These are phyloP conservation scores for Amanita pallidorosea DNA, from an alignment of 768 basidiomycete species.

Conservation along the genomic window DNA sequence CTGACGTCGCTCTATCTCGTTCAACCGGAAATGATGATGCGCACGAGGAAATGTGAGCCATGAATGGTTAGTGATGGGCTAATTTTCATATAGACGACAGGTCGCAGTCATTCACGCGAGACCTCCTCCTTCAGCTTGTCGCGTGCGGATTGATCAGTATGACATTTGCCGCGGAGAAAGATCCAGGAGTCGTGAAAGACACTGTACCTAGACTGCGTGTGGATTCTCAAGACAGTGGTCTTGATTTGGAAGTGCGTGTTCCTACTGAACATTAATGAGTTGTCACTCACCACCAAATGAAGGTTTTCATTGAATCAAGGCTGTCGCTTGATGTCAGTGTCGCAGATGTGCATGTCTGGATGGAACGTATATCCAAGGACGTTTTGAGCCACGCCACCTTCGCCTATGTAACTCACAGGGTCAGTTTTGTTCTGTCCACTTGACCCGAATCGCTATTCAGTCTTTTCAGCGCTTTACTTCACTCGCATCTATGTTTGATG, in stretches of 20 bases:
- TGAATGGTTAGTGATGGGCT: background rate
- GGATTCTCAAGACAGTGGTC: slow-evolving; percentile 53
- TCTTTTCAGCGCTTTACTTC: slow-evolving; percentile 44
- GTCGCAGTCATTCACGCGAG: slow-evolving; percentile 27
- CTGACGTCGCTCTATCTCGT: slow-evolving; percentile 5
- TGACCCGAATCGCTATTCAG: background rate
- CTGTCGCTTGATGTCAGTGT: slow-evolving; percentile 37
- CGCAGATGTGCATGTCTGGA: slow-evolving; percentile 26
- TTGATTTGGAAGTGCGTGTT: slow-evolving; percentile 43
- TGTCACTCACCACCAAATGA: slow-evolving; percentile 1
- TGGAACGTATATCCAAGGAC: slow-evolving; percentile 44
- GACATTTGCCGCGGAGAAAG: slow-evolving; percentile 37
- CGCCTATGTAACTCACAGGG: slow-evolving; percentile 45
- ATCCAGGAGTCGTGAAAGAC: slow-evolving; percentile 41
- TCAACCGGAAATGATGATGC: background rate
- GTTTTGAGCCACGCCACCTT: slow-evolving; percentile 47
- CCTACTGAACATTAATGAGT: background rate
- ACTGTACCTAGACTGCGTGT: slow-evolving; percentile 34
- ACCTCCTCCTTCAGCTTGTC: slow-evolving; percentile 46
- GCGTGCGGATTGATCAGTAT: slow-evolving; percentile 44
- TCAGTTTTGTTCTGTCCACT: slow-evolving; percentile 17
- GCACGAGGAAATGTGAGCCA: background rate
- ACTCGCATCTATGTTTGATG: slow-evolving; percentile 41
- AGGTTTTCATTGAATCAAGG: slow-evolving; percentile 44
- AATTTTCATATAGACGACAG: slow-evolving; percentile 6